A percentile compares a stretch with the other conserved stretches of the same genome.
These are phyloP conservation scores for Beauveria medogensis DNA, from an alignment of 2,329 filamentous ascomycete species.

Conservation along the genomic window DNA sequence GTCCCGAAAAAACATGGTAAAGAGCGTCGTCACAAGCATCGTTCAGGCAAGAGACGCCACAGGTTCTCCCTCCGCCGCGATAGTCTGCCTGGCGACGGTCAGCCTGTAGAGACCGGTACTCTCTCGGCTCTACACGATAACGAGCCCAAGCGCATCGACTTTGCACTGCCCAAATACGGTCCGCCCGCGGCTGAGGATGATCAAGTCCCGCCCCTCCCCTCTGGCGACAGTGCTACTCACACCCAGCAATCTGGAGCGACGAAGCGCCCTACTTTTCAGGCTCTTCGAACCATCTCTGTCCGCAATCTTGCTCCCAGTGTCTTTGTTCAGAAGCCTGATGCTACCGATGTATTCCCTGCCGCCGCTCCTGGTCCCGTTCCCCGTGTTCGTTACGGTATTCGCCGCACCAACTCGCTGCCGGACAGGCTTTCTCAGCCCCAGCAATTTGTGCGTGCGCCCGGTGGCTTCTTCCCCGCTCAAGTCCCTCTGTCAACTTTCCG, in stretches of 20 bases:
- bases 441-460: conserved; percentile 35
- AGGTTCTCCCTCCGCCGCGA: conserved; percentile 18
- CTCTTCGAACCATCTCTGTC: conserved; percentile 52
- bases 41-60: conserved; percentile 29
- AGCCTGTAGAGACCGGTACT: conserved; percentile 23
- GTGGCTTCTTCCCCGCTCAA: conserved; percentile 41
- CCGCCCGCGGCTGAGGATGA: neutral
- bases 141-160: conserved; percentile 51
- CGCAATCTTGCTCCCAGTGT: conserved; percentile 65
- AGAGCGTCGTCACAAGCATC: conserved; percentile 28
- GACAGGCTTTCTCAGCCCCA: conserved; percentile 49
- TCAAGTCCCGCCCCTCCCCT: neutral
- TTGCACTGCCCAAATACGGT: conserved; percentile 31
- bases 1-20: conserved; percentile 23
- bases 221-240: neutral
- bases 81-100: conserved; percentile 20
- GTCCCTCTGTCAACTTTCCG: conserved; percentile 31
- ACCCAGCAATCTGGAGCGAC: conserved; percentile 8
- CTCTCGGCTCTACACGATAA: conserved; percentile 20
- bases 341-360: conserved; percentile 19
- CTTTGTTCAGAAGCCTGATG: conserved; percentile 44
- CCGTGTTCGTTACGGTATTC: conserved; percentile 55
- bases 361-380: conserved; percentile 38
- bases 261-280: conserved; percentile 40
- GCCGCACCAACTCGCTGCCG: conserved; percentile 66